Percentiles rank a stretch among this genome's conserved stretches.
Conservation (phyloP, 805 yeast species). For the Yarrowia bubula region DNA sequence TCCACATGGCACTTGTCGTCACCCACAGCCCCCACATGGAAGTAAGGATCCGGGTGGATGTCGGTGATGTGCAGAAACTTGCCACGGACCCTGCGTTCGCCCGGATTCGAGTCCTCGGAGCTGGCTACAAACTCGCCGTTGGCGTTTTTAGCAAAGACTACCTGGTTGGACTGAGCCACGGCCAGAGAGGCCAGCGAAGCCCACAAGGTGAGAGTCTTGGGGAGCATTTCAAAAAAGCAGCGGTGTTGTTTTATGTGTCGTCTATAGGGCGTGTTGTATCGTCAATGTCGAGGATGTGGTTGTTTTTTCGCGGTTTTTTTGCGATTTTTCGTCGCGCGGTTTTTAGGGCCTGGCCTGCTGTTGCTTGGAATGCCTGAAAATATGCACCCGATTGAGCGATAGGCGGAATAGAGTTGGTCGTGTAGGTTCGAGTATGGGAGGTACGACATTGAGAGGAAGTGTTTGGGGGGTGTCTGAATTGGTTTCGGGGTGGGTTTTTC, state of each 20-base stretch:
- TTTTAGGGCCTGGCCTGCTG: not conserved
- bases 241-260: not conserved
- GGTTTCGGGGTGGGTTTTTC: not conserved
- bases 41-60: constrained; percentile 77
- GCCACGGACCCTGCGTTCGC: constrained; percentile 52
- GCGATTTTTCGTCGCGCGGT: not conserved
- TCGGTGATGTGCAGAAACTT: constrained; percentile 84
- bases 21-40: constrained; percentile 51
- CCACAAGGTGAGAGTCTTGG: constrained; percentile 15
- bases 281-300: not conserved
- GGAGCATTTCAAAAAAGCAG: not conserved
- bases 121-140: constrained; percentile 13
- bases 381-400: constrained; percentile 21
- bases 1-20: constrained; percentile 55
- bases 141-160: constrained; percentile 15
- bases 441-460: not conserved
- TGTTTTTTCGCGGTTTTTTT: not conserved
- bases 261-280: not conserved
- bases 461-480: too few relatives aligned
- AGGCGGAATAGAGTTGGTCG: not conserved
- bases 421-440: not conserved
- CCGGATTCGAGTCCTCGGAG: not conserved
- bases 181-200: constrained; percentile 3
- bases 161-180: constrained; percentile 7
- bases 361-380: constrained; percentile 11